Evolutionary conservation across 2,329 filamentous ascomycete species (phyloP), one percentile per base, ranked within the genome.

Genomic region (Phialophora tarda): DNA sequence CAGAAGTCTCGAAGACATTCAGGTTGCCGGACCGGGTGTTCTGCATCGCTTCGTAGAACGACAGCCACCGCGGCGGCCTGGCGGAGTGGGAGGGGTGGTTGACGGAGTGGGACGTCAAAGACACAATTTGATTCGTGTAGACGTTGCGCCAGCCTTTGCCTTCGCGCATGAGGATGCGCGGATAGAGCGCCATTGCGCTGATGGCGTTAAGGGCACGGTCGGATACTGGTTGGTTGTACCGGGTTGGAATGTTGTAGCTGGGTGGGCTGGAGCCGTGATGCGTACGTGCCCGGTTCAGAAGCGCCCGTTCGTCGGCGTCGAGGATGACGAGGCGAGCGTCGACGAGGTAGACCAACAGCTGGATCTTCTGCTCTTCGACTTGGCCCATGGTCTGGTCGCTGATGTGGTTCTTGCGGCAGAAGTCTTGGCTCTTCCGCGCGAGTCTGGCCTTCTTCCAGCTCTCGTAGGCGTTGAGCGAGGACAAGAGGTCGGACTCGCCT

Each of bases 11-110:
- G 71, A 97, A 93, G 0, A 95, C 95, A 71, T 97, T 96, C 71
- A 94, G 92, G 73, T 76, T 83, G 82, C 85, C 85, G 85, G 89
- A 91, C 80, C 82, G 93, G 17, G 59, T 24, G 2, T 91, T 90
- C 77, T 97, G 93, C 92, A 98, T 96, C 70, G 98, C 97, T 77
- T 96, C 91, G 80, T 98, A 98, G 77, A 97, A 99, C 0, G 91
- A 95, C 53, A 99, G 81, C 88, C 92, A 98, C 74, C 88, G 89
- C 47, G 93, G 81, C 48, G 75, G 70, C 50, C 65, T 71, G 17
- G 63, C 26, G 5, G 50, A 55, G 28, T 64, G 60, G 38, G 55
- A 60, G 14, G 38, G 58, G 47, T 67, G 65, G 77, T 98, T 98
- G 71, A 99, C 91, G 0, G 92, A 96, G 0, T 90, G 91, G 0